Conservation (phyloP, 2,329 filamentous ascomycete genomes). For the Colletotrichum tofieldiae region DNA sequence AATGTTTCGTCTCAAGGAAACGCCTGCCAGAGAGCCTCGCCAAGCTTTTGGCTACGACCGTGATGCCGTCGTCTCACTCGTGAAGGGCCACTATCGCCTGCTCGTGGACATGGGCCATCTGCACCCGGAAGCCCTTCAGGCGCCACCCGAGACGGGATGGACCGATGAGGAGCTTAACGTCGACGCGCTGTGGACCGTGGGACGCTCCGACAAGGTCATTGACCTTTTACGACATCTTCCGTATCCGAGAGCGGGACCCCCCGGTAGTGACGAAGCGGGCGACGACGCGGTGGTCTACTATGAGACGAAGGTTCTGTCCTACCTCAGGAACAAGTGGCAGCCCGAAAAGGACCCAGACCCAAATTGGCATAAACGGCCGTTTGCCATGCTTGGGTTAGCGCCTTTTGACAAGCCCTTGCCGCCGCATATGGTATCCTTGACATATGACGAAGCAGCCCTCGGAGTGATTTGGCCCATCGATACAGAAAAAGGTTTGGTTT, state of each 20-base stretch:
- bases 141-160: constrained; percentile 28
- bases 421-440: constrained; percentile 22
- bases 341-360: constrained; percentile 10
- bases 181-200: constrained; percentile 20
- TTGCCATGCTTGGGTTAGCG: constrained; percentile 16
- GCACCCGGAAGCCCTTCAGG: constrained; percentile 14
- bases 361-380: constrained; percentile 18
- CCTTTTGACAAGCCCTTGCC: constrained; percentile 27
- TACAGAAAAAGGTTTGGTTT: constrained; percentile 19
- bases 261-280: constrained; percentile 7
- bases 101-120: constrained; percentile 34
- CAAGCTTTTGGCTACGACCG: constrained; percentile 22
- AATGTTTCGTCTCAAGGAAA: constrained; percentile 26
- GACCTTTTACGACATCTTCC: constrained; percentile 34
- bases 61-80: constrained; percentile 6
- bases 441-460: constrained; percentile 16
- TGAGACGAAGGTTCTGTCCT: constrained; percentile 20
- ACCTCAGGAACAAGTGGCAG: constrained; percentile 26
- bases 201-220: constrained; percentile 25
- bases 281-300: constrained; percentile 23
- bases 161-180: constrained; percentile 23
- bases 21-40: constrained; percentile 8
- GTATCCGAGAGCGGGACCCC: constrained; percentile 15
- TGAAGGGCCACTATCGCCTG: constrained; percentile 30
- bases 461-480: constrained; percentile 28